Evolutionary conservation across 192 early-diverging fungal genomes (phyloP).

Genomic region (Rhizophagus prolifer): DNA sequence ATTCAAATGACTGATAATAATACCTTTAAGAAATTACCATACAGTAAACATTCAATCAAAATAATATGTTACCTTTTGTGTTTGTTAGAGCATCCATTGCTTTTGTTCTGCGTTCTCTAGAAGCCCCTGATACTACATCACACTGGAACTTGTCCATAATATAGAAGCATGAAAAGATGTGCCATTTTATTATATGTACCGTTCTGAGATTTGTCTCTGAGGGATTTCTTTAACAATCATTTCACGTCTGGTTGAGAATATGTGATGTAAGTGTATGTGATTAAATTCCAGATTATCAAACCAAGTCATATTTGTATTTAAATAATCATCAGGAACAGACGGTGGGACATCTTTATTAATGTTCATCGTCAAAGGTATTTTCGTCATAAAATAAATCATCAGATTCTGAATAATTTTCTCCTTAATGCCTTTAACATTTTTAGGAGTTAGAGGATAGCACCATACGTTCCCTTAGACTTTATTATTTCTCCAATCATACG

Average conservation of each 20-base stretch:
- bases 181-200: conserved; percentile 27
- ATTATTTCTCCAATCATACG: conserved; percentile 20
- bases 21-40: conserved; percentile 22
- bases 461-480: conserved; percentile 16
- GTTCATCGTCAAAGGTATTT: conserved; percentile 20
- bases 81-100: conserved; percentile 29
- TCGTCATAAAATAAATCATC: conserved; percentile 22
- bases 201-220: conserved; percentile 24
- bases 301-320: conserved; percentile 26
- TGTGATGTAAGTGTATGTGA: conserved; percentile 11
- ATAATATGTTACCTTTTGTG: conserved; percentile 31
- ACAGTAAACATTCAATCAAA: conserved; percentile 34
- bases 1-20: conserved; percentile 6
- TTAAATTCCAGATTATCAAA: conserved; percentile 7
- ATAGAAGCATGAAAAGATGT: conserved; percentile 31
- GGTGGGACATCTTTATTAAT: not conserved
- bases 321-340: not conserved
- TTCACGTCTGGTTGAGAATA: conserved; percentile 27
- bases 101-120: conserved; percentile 24
- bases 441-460: conserved; percentile 1
- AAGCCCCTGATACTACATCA: conserved; percentile 27
- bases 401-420: not conserved
- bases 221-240: conserved; percentile 28
- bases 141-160: conserved; percentile 12
- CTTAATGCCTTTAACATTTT: conserved; percentile 18